Conservation (phyloP, 2,329 filamentous ascomycete species). For the Phyllosticta citribraziliensis region DNA sequence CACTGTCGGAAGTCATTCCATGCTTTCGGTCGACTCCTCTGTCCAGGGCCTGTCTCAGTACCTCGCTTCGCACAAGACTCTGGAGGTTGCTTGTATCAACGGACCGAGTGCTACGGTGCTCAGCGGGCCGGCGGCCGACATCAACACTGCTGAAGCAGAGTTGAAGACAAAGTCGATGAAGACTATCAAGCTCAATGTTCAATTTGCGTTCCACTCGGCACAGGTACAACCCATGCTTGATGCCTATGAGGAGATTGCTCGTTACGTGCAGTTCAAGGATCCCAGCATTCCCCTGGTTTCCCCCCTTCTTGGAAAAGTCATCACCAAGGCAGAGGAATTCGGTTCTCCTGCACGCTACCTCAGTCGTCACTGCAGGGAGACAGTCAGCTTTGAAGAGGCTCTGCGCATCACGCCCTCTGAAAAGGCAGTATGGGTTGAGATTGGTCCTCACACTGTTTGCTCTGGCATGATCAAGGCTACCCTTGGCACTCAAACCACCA, state of each 20-base stretch:
- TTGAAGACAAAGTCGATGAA: constrained; percentile 10
- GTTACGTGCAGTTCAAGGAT: constrained; percentile 17
- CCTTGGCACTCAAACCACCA: constrained; percentile 5
- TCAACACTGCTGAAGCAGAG: constrained; percentile 8
- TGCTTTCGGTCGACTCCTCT: constrained; percentile 15
- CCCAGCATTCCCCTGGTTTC: constrained; percentile 33
- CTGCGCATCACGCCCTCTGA: constrained; percentile 17
- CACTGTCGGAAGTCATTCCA: constrained; percentile 16
- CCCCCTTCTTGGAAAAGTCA: constrained; percentile 33
- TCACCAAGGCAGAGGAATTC: constrained; percentile 29
- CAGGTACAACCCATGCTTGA: constrained; percentile 35
- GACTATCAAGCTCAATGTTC: constrained; percentile 13
- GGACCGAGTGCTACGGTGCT: constrained; percentile 22
- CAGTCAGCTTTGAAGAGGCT: constrained; percentile 29
- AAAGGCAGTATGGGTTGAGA: constrained; percentile 32
- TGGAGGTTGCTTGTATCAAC: constrained; percentile 23
- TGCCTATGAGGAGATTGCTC: constrained; percentile 25
- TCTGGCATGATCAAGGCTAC: constrained; percentile 26
- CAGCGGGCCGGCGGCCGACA: constrained; percentile 16
- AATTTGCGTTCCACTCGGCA: constrained; percentile 18
- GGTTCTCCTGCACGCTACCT: constrained; percentile 28
- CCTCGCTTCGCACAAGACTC: constrained; percentile 1
- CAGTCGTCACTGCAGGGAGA: constrained; percentile 25
- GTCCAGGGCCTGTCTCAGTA: constrained; percentile 4
- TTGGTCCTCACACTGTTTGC: constrained; percentile 41